Conservation (phyloP, 106 monocot genomes). For the Agapanthus africanus region DNA sequence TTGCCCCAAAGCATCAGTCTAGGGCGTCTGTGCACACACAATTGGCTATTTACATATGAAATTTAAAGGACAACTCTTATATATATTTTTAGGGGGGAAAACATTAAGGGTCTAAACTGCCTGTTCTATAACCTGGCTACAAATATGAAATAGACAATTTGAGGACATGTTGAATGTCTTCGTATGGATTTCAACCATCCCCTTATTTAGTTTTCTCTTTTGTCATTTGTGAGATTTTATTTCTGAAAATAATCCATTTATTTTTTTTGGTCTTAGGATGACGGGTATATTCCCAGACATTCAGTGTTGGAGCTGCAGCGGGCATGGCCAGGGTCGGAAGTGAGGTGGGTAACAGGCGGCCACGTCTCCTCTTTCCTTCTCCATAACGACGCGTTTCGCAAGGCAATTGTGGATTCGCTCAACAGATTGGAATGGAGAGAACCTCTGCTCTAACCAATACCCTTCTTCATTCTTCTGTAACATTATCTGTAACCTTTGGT, state of each 20-base stretch:
- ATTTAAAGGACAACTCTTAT: too few relatives aligned
- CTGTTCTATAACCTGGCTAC: too few relatives aligned
- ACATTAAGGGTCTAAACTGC: too few relatives aligned
- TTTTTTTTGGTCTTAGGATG: constrained; percentile 48
- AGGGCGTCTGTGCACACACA: neutral
- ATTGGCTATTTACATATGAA: too few relatives aligned
- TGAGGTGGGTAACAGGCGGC: constrained; percentile 95
- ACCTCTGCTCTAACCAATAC: constrained; percentile 9
- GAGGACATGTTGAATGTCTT: too few relatives aligned
- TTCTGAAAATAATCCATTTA: too few relatives aligned
- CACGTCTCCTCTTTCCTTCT: constrained; percentile 94
- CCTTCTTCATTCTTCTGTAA: neutral
- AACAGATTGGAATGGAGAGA: constrained; percentile 81
- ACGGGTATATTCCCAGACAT: constrained; percentile 91
- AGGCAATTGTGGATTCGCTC: constrained; percentile 80
- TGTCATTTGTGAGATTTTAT: too few relatives aligned
- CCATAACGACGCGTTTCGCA: constrained; percentile 90
- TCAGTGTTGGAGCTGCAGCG: constrained; percentile 87
- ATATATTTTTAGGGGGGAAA: too few relatives aligned
- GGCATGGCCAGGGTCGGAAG: constrained; percentile 97
- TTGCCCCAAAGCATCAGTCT: neutral
- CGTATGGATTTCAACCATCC: too few relatives aligned
- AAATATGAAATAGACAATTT: too few relatives aligned
- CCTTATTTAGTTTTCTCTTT: too few relatives aligned
- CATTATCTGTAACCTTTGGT: neutral